phyloP scores from a whole-genome alignment of 164 flowering plant genomes.

The Vitis riparia region DNA sequence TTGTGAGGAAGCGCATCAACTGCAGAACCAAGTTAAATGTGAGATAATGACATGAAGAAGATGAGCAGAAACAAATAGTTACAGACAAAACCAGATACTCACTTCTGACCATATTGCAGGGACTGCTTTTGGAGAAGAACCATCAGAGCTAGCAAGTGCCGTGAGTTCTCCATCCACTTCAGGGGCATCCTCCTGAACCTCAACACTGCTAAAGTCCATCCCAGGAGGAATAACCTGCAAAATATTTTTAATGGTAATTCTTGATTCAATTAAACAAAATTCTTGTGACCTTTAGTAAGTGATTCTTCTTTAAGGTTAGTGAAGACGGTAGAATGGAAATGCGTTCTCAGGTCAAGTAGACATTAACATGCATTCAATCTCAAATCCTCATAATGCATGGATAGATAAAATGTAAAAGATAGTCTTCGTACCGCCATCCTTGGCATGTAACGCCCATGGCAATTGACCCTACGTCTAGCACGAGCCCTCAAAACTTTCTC shows the following conservation, averaged over 20 bases:
- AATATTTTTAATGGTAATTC: no score
- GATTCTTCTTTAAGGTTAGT: no score
- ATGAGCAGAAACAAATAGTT: neutral
- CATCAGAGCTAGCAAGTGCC: slow-evolving; percentile 51
- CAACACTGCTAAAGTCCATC: slow-evolving; percentile 92
- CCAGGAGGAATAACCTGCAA: slow-evolving; percentile 97
- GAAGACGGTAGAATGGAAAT: no score
- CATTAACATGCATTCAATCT: no score
- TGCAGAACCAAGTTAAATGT: slow-evolving; percentile 15
- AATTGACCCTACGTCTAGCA: slow-evolving; percentile 76
- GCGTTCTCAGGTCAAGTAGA: no score
- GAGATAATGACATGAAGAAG: neutral
- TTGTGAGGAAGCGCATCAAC: slow-evolving; percentile 90
- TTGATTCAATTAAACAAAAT: no score
- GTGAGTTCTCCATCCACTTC: slow-evolving; percentile 83
- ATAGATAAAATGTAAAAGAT: neutral
- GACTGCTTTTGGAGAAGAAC: slow-evolving; percentile 70
- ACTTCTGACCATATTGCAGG: slow-evolving; percentile 93
- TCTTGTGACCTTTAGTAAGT: no score
- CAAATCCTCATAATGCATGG: no score
- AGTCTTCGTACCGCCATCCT: slow-evolving; percentile 79
- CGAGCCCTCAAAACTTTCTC: slow-evolving; percentile 90
- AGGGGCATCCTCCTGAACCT: slow-evolving; percentile 61
- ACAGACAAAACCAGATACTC: slow-evolving; percentile 20
- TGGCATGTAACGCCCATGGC: slow-evolving; percentile 93